Percentiles rank a stretch among this genome's conserved stretches.
phyloP scores from a whole-genome alignment of 257 asterid species.

The Nicotiana obtusifolia region DNA sequence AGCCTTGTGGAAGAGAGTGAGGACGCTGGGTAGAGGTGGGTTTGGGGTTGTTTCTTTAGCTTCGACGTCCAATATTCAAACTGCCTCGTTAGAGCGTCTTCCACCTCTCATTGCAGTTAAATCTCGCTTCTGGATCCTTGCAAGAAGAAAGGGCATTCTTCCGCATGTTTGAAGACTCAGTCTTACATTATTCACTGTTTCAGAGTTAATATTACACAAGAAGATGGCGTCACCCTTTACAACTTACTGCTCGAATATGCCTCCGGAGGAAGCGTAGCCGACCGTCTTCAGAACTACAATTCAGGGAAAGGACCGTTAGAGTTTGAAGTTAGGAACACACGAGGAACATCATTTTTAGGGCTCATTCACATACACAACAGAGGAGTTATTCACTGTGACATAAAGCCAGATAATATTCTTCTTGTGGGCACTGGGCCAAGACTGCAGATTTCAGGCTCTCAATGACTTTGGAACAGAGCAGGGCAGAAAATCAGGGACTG shows the following conservation, averaged over 20 bases:
- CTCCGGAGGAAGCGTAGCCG: neutral
- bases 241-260: conserved; percentile 5
- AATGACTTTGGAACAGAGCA: neutral
- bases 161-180: neutral
- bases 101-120: conserved; percentile 2
- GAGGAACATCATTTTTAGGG: neutral
- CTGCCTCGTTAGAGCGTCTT: neutral
- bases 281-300: neutral
- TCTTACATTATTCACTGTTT: neutral
- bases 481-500: neutral
- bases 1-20: neutral
- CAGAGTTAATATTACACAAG: neutral
- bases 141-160: neutral
- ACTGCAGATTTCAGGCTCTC: conserved; percentile 8
- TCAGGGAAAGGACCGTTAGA: neutral
- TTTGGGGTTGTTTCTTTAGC: conserved; percentile 1
- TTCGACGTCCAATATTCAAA: neutral
- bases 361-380: neutral
- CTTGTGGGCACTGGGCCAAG: neutral
- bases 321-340: neutral
- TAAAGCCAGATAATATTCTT: conserved; percentile 15
- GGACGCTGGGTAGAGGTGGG: neutral
- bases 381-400: conserved; percentile 6
- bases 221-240: neutral
- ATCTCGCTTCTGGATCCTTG: neutral